Evolutionary conservation across 257 asterid species (phyloP).

Genomic region (Solanum neorickii): DNA sequence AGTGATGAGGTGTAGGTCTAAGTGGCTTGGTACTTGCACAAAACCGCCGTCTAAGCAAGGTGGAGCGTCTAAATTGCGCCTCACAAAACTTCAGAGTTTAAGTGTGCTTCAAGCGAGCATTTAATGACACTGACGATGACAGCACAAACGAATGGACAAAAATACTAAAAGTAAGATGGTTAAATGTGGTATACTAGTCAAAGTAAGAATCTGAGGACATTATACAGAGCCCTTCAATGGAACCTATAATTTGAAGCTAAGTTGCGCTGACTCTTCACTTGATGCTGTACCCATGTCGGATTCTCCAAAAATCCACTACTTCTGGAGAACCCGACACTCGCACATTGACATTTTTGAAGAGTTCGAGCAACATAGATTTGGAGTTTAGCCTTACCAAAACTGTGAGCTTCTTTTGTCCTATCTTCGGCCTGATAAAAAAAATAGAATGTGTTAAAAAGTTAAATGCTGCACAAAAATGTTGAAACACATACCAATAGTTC

Average conservation of each 20-base stretch:
- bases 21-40: neutral
- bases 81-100: neutral
- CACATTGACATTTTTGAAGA: neutral
- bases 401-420: slow-evolving; percentile 20
- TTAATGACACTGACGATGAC: neutral
- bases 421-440: slow-evolving; percentile 26
- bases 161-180: neutral
- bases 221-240: neutral
- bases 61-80: neutral
- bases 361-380: neutral
- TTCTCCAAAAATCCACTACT: neutral
- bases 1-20: neutral
- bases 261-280: neutral
- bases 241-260: neutral
- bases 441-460: neutral
- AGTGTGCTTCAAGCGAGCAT: neutral
- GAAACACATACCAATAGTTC: neutral
- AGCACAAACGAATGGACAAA: neutral
- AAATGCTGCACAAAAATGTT: neutral
- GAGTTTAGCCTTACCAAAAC: slow-evolving; percentile 25
- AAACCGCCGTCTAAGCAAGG: neutral
- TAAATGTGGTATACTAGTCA: neutral
- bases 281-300: neutral
- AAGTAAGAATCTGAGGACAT: neutral
- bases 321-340: neutral